Evolutionary conservation across 2,329 filamentous ascomycete genomes (phyloP).

Genomic region (Phoma sp.): DNA sequence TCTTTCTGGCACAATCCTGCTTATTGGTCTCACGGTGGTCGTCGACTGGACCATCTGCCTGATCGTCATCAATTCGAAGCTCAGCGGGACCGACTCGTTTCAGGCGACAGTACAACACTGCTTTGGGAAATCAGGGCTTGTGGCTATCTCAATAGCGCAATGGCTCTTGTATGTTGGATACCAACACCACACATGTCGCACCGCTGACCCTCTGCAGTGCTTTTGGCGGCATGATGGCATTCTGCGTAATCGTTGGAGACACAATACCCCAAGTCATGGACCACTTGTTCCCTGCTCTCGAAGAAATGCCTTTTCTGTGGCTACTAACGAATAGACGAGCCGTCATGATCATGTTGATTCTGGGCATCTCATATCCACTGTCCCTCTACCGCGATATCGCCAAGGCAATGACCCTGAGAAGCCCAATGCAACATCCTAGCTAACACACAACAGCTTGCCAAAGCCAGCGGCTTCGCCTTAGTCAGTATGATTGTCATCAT

Average conservation of each 20-base stretch:
- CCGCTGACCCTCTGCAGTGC: conserved; percentile 60
- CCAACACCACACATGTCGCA: background rate
- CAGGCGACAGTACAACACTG: conserved; percentile 96
- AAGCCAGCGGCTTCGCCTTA: conserved; percentile 91
- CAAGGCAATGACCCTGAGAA: conserved; percentile 61
- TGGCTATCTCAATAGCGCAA: conserved; percentile 91
- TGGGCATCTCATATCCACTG: conserved; percentile 88
- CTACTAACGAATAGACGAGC: conserved; percentile 81
- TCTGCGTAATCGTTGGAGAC: conserved; percentile 96
- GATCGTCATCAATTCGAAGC: conserved; percentile 96
- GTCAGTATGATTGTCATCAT: conserved; percentile 94
- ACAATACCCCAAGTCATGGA: conserved; percentile 89
- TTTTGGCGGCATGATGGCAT: conserved; percentile 98
- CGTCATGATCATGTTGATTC: conserved; percentile 85
- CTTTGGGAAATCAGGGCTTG: conserved; percentile 84
- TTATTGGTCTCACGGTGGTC: conserved; percentile 79
- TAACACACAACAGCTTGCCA: conserved; percentile 74
- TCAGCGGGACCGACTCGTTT: conserved; percentile 92
- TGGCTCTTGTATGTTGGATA: conserved; percentile 77
- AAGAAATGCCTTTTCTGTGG: conserved; percentile 77
- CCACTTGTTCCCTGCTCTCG: conserved; percentile 80
- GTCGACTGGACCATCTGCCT: conserved; percentile 98
- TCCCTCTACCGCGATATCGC: conserved; percentile 96
- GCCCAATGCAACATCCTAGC: conserved; percentile 21
- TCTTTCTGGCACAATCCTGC: conserved; percentile 76